These are phyloP conservation scores for Colletotrichum endophyticum DNA, from an alignment of 2,329 filamentous ascomycete species.

Conservation along the genomic window DNA sequence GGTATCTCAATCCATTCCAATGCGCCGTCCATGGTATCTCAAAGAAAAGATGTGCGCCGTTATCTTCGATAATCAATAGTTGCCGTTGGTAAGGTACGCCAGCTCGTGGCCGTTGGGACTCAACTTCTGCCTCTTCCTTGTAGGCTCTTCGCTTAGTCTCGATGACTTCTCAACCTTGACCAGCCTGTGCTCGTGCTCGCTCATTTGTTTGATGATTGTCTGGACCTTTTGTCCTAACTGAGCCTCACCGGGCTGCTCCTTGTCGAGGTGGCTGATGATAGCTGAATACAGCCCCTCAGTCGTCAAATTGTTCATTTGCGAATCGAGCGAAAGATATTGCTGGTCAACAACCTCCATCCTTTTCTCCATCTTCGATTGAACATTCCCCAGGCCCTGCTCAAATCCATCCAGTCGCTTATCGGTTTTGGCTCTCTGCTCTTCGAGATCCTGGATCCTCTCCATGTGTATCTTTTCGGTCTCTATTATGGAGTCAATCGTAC, in stretches of 20 bases:
- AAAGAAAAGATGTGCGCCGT: neutral
- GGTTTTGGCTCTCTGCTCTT: slow-evolving; percentile 12
- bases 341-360: slow-evolving; percentile 37
- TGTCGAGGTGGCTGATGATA: slow-evolving; percentile 42
- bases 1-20: neutral
- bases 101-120: neutral
- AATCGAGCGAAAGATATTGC: slow-evolving; percentile 44
- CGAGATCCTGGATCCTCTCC: neutral
- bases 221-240: neutral
- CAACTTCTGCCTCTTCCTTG: slow-evolving; percentile 4
- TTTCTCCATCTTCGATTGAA: slow-evolving; percentile 25
- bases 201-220: neutral
- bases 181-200: slow-evolving; percentile 1
- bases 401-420: neutral
- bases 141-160: neutral
- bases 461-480: neutral
- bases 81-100: neutral
- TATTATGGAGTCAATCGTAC: neutral
- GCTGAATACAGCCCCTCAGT: slow-evolving; percentile 45
- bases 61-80: neutral
- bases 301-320: slow-evolving; percentile 54
- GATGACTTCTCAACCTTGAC: neutral
- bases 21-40: neutral
- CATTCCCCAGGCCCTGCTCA: neutral
- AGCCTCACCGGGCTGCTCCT: neutral